Conservation (phyloP, 768 basidiomycete species). For the Tricholoma saponaceum region DNA sequence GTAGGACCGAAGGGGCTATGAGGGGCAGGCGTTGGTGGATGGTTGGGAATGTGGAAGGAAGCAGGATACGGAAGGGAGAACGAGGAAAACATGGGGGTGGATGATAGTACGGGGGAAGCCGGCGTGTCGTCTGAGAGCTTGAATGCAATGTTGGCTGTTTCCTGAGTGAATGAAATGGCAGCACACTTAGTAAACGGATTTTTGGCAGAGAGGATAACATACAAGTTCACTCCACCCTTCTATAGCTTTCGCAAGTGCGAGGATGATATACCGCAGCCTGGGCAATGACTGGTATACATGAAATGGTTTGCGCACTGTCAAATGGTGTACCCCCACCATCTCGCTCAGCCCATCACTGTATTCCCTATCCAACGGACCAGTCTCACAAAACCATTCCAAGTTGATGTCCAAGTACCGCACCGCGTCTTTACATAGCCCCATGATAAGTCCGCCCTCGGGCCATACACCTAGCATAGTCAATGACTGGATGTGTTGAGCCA, state of each 20-base stretch:
- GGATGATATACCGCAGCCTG: slow-evolving; percentile 40
- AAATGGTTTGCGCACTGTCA: slow-evolving; percentile 49
- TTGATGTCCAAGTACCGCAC: slow-evolving; percentile 33
- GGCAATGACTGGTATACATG: slow-evolving; percentile 53
- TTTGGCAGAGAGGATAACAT: slow-evolving; percentile 20
- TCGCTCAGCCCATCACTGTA: slow-evolving; percentile 39
- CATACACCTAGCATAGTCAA: slow-evolving; percentile 40
- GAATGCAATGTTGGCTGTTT: slow-evolving; percentile 50
- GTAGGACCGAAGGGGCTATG: slow-evolving; percentile 22
- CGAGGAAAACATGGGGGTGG: slow-evolving; percentile 10
- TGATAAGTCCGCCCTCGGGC: slow-evolving; percentile 33
- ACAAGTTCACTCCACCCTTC: slow-evolving; percentile 43
- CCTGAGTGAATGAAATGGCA: slow-evolving; percentile 27
- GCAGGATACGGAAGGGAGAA: slow-evolving; percentile 7
- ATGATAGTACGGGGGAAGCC: slow-evolving; percentile 13
- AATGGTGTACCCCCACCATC: slow-evolving; percentile 34
- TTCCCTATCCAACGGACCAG: slow-evolving; percentile 22
- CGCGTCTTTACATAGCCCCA: slow-evolving; percentile 21
- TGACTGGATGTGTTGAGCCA: slow-evolving; percentile 37
- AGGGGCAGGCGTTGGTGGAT: neutral
- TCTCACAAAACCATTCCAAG: slow-evolving; percentile 24
- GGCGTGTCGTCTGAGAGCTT: slow-evolving; percentile 47
- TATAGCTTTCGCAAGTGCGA: slow-evolving; percentile 42
- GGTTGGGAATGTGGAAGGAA: neutral
- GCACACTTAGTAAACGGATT: neutral